Base-by-base conservation (phyloP, 2,329 filamentous ascomycete genomes). In the Fonsecaea multimorphosa region DNA sequence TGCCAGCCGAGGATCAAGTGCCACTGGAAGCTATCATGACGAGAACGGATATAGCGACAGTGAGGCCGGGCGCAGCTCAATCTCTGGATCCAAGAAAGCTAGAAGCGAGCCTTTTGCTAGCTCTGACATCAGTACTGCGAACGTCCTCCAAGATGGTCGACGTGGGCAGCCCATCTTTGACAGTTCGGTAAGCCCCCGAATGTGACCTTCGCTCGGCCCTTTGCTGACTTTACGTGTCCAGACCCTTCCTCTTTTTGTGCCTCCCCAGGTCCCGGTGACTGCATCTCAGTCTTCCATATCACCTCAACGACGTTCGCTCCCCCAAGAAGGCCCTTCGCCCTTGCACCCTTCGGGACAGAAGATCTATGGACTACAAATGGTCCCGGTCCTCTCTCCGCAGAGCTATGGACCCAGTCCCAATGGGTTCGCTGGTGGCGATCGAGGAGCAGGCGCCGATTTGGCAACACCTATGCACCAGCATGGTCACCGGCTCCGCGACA, bases 241-340 rank as follows among this genome's bases (percentile, higher is more conserved):
- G 95, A 94, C 98, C 85, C 84, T 99, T 61, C 95, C 95, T 62
- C 84, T 99, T 61, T 99, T 98, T 78, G 93, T 92, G 69, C 94
- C 94, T 71, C 92, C 92, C 68, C 94, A 96, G 80, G 93, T 97
- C 81, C 94, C 94, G 56, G 91, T 94, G 72, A 90, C 92, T 58
- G 91, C 91, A n/a, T 97, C 94, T n/a, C 93, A 94, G 73, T 94
- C 93, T n/a, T 98, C 94, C 22, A 91, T 96, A 58, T 98, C 94
- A 31, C 94, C 94, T 67, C 92, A 93, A 75, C 90, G 94, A 74
- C 91, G 92, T 83, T 90, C 79, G 86, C 91, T 80, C 81, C 91
- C 80, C 78, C 90, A 82, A 83, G 91, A 81, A 81, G 89, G 76
- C 77, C 89, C 76, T 75, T 96, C 82, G 46, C 91, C 92, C 3